These are phyloP conservation scores for Cerioporus squamosus DNA, from an alignment of 1,284 basidiomycete species.

Conservation along the genomic window DNA sequence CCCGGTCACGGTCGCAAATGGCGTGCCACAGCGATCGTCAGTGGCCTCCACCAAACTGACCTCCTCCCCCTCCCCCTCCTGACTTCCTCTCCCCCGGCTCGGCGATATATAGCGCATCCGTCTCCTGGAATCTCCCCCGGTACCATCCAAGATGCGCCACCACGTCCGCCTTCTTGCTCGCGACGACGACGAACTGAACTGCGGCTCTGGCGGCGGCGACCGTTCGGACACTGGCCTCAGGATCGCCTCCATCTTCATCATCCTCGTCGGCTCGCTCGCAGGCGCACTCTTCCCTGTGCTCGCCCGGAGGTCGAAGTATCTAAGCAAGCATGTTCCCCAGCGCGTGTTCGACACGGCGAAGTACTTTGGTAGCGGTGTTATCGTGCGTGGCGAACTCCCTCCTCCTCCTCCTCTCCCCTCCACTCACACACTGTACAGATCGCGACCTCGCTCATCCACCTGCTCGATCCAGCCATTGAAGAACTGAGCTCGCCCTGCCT, in stretches of 20 bases:
- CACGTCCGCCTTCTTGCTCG: conserved; percentile 7
- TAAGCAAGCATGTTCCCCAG: conserved; percentile 59
- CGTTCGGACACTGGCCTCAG: conserved; percentile 51
- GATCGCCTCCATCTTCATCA: conserved; percentile 89
- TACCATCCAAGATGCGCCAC: conserved; percentile 13
- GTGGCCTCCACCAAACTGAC: no score
- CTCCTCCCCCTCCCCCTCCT: not conserved
- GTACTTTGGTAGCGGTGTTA: conserved; percentile 95
- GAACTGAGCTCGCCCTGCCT: conserved; percentile 79
- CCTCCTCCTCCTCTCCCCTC: conserved; percentile 13
- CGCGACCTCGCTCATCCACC: conserved; percentile 90
- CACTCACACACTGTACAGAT: conserved; percentile 51
- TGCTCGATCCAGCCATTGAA: conserved; percentile 77
- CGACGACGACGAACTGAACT: conserved; percentile 17
- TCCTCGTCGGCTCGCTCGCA: conserved; percentile 68
- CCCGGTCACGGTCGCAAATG: conserved; percentile 8
- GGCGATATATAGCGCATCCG: conserved; percentile 4
- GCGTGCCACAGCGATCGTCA: not conserved
- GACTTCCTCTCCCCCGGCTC: not conserved
- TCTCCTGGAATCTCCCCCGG: not conserved
- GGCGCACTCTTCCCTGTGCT: conserved; percentile 88
- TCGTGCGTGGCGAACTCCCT: conserved; percentile 53
- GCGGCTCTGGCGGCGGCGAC: conserved; percentile 21
- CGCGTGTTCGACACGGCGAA: conserved; percentile 85
- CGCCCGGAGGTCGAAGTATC: conserved; percentile 59